A percentile compares a stretch with the other conserved stretches of the same genome.
These are phyloP conservation scores for Corchorus olitorius DNA, from an alignment of 345 rosid genomes.

Conservation along the genomic window DNA sequence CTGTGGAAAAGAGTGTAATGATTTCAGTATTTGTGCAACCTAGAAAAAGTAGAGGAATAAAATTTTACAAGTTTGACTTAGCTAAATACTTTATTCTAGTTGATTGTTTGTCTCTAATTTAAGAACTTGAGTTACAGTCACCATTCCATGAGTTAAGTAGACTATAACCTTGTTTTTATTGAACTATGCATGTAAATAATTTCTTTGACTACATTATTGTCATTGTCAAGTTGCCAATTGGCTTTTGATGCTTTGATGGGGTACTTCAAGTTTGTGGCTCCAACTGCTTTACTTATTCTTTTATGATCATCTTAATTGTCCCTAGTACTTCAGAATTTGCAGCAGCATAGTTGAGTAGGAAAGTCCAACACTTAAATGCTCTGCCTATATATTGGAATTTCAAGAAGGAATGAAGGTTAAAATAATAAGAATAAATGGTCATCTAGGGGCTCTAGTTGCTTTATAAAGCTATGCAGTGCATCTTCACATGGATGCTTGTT, in stretches of 20 bases:
- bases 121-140: conserved; percentile 2
- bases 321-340: background rate
- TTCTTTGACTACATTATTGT: background rate
- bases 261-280: background rate
- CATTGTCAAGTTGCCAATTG: background rate
- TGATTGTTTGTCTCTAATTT: background rate
- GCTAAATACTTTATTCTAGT: background rate
- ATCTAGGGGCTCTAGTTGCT: too few species aligned
- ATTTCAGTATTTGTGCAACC: background rate
- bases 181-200: background rate
- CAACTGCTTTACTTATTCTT: background rate
- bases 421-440: too few species aligned
- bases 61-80: background rate
- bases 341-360: background rate
- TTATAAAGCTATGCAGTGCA: background rate
- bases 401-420: too few species aligned
- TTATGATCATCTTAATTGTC: background rate
- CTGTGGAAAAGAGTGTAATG: background rate
- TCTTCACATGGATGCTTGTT: background rate
- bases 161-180: background rate
- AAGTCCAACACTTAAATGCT: background rate
- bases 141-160: background rate
- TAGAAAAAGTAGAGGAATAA: background rate
- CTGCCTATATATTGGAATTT: too few species aligned
- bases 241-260: background rate